Conservation (phyloP, 148 eudicot genomes). For the Chenopodium quinoa region DNA sequence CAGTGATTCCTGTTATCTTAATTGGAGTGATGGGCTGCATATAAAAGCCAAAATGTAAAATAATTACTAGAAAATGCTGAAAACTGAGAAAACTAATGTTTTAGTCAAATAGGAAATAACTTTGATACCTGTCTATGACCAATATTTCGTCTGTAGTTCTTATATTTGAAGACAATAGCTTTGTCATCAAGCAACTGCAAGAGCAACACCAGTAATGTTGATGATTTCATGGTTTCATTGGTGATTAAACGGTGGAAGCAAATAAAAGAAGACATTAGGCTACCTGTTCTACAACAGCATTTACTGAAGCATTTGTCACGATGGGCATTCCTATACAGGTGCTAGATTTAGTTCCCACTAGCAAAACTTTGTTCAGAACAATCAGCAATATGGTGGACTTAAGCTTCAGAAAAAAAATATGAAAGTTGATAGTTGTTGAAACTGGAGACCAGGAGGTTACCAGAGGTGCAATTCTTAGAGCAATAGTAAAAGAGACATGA, state of each 20-base stretch:
- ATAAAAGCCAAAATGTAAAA: constrained; percentile 1
- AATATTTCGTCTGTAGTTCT: constrained; percentile 77
- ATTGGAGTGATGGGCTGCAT: constrained; percentile 84
- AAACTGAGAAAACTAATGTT: neutral
- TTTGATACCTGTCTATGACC: constrained; percentile 89
- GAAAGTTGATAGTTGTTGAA: neutral
- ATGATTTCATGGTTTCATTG: neutral
- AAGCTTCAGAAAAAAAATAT: neutral
- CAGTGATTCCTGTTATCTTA: constrained; percentile 74
- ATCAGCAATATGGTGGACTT: constrained; percentile 41
- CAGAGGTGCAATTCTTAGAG: neutral
- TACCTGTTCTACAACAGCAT: constrained; percentile 96
- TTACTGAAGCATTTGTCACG: constrained; percentile 82
- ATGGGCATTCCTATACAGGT: constrained; percentile 77
- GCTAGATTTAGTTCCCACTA: constrained; percentile 80
- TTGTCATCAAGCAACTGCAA: constrained; percentile 73
- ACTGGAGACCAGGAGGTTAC: neutral
- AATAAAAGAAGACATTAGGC: neutral
- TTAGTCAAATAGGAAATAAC: neutral
- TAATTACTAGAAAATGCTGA: neutral
- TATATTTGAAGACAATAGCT: constrained; percentile 84
- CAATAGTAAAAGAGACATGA: neutral
- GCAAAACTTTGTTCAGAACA: constrained; percentile 77
- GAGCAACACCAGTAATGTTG: constrained; percentile 4
- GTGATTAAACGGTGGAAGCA: neutral